Conservation (phyloP, 805 yeast species). For the Candida argentea region DNA sequence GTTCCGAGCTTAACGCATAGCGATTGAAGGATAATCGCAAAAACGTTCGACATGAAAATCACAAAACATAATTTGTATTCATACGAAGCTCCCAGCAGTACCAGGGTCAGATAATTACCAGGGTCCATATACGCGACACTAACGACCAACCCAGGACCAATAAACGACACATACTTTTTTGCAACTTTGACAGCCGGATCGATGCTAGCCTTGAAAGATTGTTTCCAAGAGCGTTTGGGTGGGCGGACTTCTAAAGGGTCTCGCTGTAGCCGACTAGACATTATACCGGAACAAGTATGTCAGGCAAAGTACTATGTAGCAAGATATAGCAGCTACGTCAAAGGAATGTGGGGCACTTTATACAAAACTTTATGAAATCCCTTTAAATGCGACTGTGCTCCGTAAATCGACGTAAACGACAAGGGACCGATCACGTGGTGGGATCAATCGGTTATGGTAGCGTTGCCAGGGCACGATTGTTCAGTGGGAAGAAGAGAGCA, state of each 20-base stretch:
- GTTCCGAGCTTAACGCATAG: slow-evolving; percentile 81
- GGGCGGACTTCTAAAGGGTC: too few species aligned
- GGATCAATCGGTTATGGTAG: too few species aligned
- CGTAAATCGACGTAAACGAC: too few species aligned
- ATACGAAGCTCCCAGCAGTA: slow-evolving; percentile 76
- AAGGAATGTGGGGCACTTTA: too few species aligned
- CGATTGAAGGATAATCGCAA: slow-evolving; percentile 77
- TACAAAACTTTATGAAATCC: too few species aligned
- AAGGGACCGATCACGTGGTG: too few species aligned
- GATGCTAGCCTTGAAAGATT: too few species aligned
- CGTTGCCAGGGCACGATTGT: not conserved
- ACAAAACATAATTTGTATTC: slow-evolving; percentile 65
- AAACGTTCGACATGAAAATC: slow-evolving; percentile 64
- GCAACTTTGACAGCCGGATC: slow-evolving; percentile 11
- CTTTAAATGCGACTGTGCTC: too few species aligned
- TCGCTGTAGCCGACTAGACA: too few species aligned
- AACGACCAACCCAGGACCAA: slow-evolving; percentile 85
- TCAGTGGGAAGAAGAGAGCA: not conserved
- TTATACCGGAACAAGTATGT: too few species aligned
- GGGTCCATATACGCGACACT: slow-evolving; percentile 92
- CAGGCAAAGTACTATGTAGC: not conserved
- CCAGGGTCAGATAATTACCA: slow-evolving; percentile 87
- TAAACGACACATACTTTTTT: slow-evolving; percentile 51
- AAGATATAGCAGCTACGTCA: not conserved
- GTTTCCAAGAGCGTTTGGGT: too few species aligned